Evolutionary conservation across 768 basidiomycete genomes (phyloP), one percentile per base, ranked within the genome.

Genomic region (Sutorius australiensis): DNA sequence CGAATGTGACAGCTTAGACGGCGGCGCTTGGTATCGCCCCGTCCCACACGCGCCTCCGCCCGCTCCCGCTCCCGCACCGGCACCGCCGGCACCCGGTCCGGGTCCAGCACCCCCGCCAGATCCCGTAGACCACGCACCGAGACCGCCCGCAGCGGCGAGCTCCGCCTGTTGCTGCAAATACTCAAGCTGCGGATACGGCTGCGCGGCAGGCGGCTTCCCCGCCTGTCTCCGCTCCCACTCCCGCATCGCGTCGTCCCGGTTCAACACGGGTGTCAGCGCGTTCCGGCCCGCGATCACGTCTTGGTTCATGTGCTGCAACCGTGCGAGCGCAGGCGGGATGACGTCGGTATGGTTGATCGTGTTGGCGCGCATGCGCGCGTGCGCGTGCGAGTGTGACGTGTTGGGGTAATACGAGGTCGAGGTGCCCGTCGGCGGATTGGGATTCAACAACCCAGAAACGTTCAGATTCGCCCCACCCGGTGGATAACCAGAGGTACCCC

Each of bases 191-290:
- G 89, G 92, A 62, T 95, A 93, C 24, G 87, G 85, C 63, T 87
- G 83, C 14, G 83, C 80, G n/a, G 82, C 82, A 12, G 75, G 71
- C 1, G 81, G 77, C 61, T 87, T 87, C 16, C 86, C 90, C 11
- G 84, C 73, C 65, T 93, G 89, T 56, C 94, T 75, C 59, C 93
- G 73, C 71, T 98, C 97, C 95, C 95, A 98, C 72, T 98, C 95
- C 39, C 87, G 82, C 77, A 92, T 88, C 40, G 91, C 88, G 57
- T 99, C 95, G 59, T 98, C 95, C 48, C 95, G 80, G 61, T 95
- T 95, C 58, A 98, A 72, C 30, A 97, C 94, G 3, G 95, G 95
- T 13, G 93, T 97, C 68, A 97, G 69, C 19, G 91, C 88, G 61
- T 92, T 91, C 49, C 92, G 78, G 3, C 65, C 65, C 46, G 75